Base-by-base conservation (phyloP, 176 grass and related monocot genomes). In the Oryza meyeriana region DNA sequence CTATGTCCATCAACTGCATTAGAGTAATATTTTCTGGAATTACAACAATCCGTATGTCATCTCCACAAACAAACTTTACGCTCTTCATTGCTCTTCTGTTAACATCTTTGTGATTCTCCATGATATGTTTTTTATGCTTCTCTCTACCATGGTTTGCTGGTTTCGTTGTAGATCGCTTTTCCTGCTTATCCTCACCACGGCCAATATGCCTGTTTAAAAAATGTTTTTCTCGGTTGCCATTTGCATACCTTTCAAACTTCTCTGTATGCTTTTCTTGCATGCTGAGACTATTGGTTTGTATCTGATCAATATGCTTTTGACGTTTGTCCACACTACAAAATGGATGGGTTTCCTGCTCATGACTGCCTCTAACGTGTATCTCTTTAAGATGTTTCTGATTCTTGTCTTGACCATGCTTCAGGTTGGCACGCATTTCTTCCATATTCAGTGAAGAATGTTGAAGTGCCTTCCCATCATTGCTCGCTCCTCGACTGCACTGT, bases 1-100 rank as follows among this genome's bases (percentile, higher is more conserved):
- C 90, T 38, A 88, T 90, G 57, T 88, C 91, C 74, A 76, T 84
- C 52, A 93, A 34, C 14, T 87, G 90, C 27, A 78, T 35, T 9
- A 96, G 78, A 40, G 76, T 91, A 41, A 83, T 93, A 7, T 76
- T 90, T 58, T 89, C 85, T 71, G 93, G 93, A 31, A 93, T 86
- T 24, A 93, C 73, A 4, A 84, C 93, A 12, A 83, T 78, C 79
- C 93, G 88, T 85, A 96, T 96, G 75, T 96, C 93, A 41, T 96
- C 90, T 30, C 79, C 93, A 38, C 81, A 47, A 22, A 96, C 88
- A 52, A 96, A 77, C 78, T 96, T 96, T 55, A 90, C 83, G 48
- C 68, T 74, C 61, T 44, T 89, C 38, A 26, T 84, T 12, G 78
- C 66, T 27, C 71, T 86, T 82, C 88, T 38, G 1, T 69, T 76